Evolutionary conservation across 768 basidiomycete species (phyloP), one percentile per base, ranked within the genome.

Genomic region (Naganishia randhawae): DNA sequence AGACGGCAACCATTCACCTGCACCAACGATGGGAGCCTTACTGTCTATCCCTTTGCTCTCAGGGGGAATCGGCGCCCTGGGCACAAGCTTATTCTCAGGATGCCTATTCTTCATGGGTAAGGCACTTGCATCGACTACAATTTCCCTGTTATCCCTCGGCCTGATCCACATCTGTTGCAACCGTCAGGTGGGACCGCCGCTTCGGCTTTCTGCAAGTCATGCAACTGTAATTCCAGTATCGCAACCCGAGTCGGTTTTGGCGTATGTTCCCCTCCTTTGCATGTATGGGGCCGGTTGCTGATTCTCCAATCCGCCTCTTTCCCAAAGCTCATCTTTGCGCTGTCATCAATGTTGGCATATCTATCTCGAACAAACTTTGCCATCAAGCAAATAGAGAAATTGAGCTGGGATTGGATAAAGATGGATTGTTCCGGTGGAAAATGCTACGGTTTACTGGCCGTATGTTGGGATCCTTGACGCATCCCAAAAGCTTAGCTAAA

Each of bases 161-260:
- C 50, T 35, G 22, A 2, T 4, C 35, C 7, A 55, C 16, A 27
- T 50, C 29, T n/a, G 9, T 68, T 71, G 71, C 25, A 4, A 1
- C 29, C 57, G 2, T 27, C 16, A 61, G 57, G 72, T 14, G 71
- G 74, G 27, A 77, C 71, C n/a, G 74, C 81, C 87, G 93, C 94
- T 3, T 92, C 91, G 39, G 92, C 95, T 86, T 91, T 96, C 82
- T 93, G 88, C 85, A 97, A 96, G 83, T 92, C 90, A 35, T 99
- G 95, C 81, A 98, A 98, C 78, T 99, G 96, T 82, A 97, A 98
- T 78, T 95, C 92, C 10, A 95, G 92, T 0, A 97, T 99, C 73
- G 96, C 96, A 0, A 97, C 94, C 50, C 88, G 94, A 75, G 88
- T 97, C 67, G 94, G 94, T 37, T 96, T 93, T 80, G 92, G 92